Base-by-base conservation (phyloP, 1,139 yeast species). In the Yamadazyma atmosphaerica region DNA sequence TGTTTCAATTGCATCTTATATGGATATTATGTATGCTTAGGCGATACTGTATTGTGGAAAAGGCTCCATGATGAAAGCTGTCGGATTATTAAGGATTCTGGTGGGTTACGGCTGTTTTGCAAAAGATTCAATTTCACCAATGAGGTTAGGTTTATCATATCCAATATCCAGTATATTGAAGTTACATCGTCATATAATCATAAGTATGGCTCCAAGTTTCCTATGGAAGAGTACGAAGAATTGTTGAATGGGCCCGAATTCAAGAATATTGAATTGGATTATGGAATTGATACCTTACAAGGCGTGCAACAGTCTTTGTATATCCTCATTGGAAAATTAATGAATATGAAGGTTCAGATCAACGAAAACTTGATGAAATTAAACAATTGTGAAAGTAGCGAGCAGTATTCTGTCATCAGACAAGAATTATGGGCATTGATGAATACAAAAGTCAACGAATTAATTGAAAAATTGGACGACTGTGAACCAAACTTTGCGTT, bases 31-130 rank as follows among this genome's bases (percentile, higher is more conserved):
- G 58, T 68, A 2, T 68, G 74, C 31, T 56, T 68, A 2, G 79
- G 78, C 3, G 77, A 72, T 44, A 65, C 66, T 3, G 44, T 43
- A n/a, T 50, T 54, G 33, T 73, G 77, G 78, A 61, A 60, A 39
- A 49, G 48, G 9, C 21, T 41, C 4, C 56, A 58, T 36, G 37
- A 37, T n/a, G 42, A 52, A 30, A 47, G 58, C 31, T 46, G 88
- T 25, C 56, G 71, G 27, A 58, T 65, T 24, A 79, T 81, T 4
- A 64, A 67, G 7, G 55, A 67, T 0, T 78, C 78, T 41, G 89
- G 87, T 2, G 86, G 86, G 0, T 59, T 87, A 27, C 32, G 26
- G 4, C 31, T 40, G 13, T 35, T 50, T 10, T 42, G 52, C 27
- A 36, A 38, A 15, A 45, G 42, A 15, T 54, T 51, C 34, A 35